Conservation (phyloP, 495 filamentous ascomycete species). For the Cryomyces minteri region DNA sequence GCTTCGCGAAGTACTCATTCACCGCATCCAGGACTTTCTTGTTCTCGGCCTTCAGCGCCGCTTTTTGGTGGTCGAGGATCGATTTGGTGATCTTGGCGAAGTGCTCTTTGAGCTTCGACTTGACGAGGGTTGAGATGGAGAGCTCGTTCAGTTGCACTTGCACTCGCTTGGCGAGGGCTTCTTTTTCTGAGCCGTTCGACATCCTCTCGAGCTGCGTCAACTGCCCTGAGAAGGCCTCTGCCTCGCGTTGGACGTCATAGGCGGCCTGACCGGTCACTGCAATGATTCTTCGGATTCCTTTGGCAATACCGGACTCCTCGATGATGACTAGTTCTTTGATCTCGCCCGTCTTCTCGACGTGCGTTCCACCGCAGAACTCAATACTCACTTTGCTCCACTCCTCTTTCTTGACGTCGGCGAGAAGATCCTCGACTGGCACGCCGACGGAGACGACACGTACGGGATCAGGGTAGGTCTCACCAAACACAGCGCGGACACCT, state of each 20-base stretch:
- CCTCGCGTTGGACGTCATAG: constrained; percentile 62
- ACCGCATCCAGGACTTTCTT: constrained; percentile 72
- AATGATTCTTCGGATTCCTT: constrained; percentile 93
- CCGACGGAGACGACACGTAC: constrained; percentile 95
- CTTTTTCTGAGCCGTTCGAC: constrained; percentile 52
- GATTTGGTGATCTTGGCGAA: constrained; percentile 64
- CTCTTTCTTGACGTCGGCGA: constrained; percentile 59
- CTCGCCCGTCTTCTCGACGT: constrained; percentile 76
- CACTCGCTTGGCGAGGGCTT: constrained; percentile 57
- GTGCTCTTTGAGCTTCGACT: constrained; percentile 54
- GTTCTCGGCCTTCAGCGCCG: constrained; percentile 70
- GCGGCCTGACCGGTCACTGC: constrained; percentile 84
- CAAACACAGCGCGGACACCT: constrained; percentile 92
- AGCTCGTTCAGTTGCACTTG: constrained; percentile 66
- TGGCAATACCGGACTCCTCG: constrained; percentile 91
- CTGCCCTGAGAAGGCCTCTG: constrained; percentile 48
- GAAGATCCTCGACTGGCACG: constrained; percentile 68
- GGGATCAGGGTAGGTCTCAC: constrained; percentile 92
- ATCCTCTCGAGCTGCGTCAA: constrained; percentile 50
- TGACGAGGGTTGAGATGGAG: constrained; percentile 63
- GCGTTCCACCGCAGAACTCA: constrained; percentile 97
- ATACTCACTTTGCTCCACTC: constrained; percentile 73
- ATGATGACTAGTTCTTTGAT: constrained; percentile 90
- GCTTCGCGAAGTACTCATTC: constrained; percentile 50
- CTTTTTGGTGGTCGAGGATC: constrained; percentile 81